phyloP scores from a whole-genome alignment of 2,329 filamentous ascomycete species.

The Claviceps paspali region DNA sequence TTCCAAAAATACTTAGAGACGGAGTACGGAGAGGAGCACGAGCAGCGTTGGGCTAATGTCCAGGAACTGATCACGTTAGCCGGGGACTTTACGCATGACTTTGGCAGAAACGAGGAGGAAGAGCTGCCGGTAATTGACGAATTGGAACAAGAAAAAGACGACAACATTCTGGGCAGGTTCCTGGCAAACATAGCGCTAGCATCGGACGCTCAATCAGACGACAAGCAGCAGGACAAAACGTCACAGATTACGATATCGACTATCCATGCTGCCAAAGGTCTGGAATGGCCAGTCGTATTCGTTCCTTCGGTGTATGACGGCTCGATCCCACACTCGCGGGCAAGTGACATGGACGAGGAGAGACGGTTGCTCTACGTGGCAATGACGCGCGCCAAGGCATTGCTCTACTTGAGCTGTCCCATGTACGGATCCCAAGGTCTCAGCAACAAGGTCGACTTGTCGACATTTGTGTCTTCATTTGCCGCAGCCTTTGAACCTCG shows the following conservation, averaged over 20 bases:
- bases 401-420: constrained; percentile 77
- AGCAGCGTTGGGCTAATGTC: constrained; percentile 74
- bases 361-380: constrained; percentile 82
- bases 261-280: constrained; percentile 87
- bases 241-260: constrained; percentile 79
- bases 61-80: constrained; percentile 76
- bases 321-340: constrained; percentile 74
- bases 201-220: constrained; percentile 55
- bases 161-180: constrained; percentile 54
- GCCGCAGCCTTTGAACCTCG: constrained; percentile 32
- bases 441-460: constrained; percentile 47
- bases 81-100: constrained; percentile 46
- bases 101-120: constrained; percentile 33
- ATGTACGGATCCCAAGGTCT: constrained; percentile 45
- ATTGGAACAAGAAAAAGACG: constrained; percentile 51
- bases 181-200: constrained; percentile 84
- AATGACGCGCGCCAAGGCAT: constrained; percentile 81
- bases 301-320: constrained; percentile 81
- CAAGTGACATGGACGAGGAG: constrained; percentile 80
- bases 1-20: constrained; percentile 62
- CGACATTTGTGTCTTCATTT: constrained; percentile 51
- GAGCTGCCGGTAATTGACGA: constrained; percentile 53
- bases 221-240: constrained; percentile 38
- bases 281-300: constrained; percentile 95
- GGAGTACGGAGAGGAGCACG: constrained; percentile 58